phyloP scores from a whole-genome alignment of 441 rosid genomes.

The Melastoma candidum region DNA sequence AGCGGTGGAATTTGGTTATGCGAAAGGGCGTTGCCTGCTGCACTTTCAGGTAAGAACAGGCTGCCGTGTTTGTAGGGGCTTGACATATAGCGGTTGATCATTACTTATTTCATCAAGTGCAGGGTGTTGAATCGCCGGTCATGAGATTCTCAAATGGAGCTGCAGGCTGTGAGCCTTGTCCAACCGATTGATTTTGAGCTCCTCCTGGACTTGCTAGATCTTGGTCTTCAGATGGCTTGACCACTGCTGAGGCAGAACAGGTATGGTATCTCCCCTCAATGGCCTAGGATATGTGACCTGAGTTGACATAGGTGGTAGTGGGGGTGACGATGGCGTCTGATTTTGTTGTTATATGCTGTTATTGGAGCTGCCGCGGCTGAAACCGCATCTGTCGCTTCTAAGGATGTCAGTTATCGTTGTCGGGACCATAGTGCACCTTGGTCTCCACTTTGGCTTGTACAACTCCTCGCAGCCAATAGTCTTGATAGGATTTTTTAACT shows the following conservation, averaged over 20 bases:
- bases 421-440: too few relatives aligned
- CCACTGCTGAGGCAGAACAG: constrained; percentile 34
- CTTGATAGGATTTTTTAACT: too few relatives aligned
- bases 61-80: constrained; percentile 59
- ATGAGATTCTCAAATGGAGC: constrained; percentile 56
- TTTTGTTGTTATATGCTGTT: too few relatives aligned
- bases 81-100: constrained; percentile 45
- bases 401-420: too few relatives aligned
- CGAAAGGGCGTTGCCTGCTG: constrained; percentile 6
- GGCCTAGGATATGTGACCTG: constrained; percentile 24
- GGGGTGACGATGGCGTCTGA: background rate
- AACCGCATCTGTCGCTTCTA: too few relatives aligned
- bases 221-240: constrained; percentile 17
- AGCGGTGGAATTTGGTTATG: too few relatives aligned
- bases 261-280: constrained; percentile 30
- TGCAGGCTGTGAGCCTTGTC: constrained; percentile 16
- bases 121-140: constrained; percentile 37
- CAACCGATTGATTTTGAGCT: constrained; percentile 13
- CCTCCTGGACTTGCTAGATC: constrained; percentile 18
- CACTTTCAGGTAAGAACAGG: constrained; percentile 34
- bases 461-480: too few relatives aligned
- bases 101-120: constrained; percentile 20
- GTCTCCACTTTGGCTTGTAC: too few relatives aligned
- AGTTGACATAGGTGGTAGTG: constrained; percentile 22
- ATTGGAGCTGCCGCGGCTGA: too few relatives aligned